A percentile compares a stretch with the other conserved stretches of the same genome.
Conservation (phyloP, 148 eudicot genomes). For the Fagopyrum esculentum region DNA sequence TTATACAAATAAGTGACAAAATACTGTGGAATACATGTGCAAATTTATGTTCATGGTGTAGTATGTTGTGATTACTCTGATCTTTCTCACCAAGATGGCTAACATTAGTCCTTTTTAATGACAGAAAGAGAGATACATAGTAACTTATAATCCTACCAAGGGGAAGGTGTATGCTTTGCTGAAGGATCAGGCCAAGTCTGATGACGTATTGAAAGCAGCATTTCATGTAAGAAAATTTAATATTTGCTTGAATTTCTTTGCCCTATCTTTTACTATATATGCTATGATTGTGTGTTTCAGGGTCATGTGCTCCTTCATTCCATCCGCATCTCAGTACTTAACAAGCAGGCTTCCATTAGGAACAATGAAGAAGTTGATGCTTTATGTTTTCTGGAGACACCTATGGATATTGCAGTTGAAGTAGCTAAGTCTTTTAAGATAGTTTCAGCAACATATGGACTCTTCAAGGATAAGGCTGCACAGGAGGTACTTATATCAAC, state of each 20-base stretch:
- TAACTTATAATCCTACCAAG: no score
- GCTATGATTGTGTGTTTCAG: constrained; percentile 33
- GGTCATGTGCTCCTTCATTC: constrained; percentile 82
- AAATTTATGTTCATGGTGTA: background rate
- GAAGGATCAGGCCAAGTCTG: no score
- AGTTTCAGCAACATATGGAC: constrained; percentile 67
- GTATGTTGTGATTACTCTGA: background rate
- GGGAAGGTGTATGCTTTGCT: no score
- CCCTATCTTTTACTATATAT: background rate
- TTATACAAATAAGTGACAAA: background rate
- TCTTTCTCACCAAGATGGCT: background rate
- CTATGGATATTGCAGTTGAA: constrained; percentile 53
- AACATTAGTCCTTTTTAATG: background rate
- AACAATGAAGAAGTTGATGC: constrained; percentile 31
- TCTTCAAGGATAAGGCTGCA: constrained; percentile 78
- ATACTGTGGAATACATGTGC: background rate
- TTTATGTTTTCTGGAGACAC: constrained; percentile 28
- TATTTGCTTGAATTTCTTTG: background rate
- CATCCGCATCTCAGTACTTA: constrained; percentile 40
- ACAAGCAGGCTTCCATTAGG: constrained; percentile 25
- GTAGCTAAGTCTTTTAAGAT: constrained; percentile 71
- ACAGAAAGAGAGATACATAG: constrained; percentile 42
- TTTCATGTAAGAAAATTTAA: no score
- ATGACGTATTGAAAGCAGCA: no score
- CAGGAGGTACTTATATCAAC: constrained; percentile 48